A percentile compares a stretch with the other conserved stretches of the same genome.
Conservation (phyloP, 345 rosid genomes). For the Crucihimalaya himalaica region DNA sequence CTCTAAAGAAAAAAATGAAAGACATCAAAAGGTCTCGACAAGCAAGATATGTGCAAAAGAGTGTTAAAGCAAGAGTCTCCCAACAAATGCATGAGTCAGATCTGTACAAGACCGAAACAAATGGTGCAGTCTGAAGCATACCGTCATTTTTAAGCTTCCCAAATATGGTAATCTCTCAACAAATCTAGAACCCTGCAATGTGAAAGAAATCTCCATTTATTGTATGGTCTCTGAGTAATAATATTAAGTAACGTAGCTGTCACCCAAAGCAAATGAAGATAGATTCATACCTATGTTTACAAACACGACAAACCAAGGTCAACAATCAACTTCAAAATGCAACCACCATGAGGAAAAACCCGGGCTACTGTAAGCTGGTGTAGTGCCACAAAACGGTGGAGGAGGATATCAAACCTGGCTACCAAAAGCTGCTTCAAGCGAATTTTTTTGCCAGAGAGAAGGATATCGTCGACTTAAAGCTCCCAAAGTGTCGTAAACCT, state of each 20-base stretch:
- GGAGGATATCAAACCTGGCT: neutral
- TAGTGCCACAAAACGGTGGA: neutral
- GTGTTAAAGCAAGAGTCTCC: conserved; percentile 11
- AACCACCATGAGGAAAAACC: conserved; percentile 1
- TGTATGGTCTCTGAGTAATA: conserved; percentile 4
- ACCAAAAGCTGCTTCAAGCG: neutral
- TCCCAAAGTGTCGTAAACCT: conserved; percentile 3
- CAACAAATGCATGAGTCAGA: neutral
- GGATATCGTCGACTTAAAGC: neutral
- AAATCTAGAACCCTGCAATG: conserved; percentile 16
- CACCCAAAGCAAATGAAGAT: neutral
- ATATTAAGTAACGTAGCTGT: neutral
- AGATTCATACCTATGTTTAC: conserved; percentile 23
- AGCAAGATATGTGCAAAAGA: conserved; percentile 5
- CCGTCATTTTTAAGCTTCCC: conserved; percentile 10
- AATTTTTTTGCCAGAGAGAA: neutral
- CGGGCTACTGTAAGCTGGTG: neutral
- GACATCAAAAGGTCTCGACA: neutral
- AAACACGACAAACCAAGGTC: conserved; percentile 1
- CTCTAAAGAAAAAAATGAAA: neutral
- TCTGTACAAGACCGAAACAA: conserved; percentile 27
- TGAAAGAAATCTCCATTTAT: conserved; percentile 1
- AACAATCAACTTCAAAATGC: conserved; percentile 15
- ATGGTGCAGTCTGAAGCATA: conserved; percentile 18
- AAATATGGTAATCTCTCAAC: neutral